phyloP scores from a whole-genome alignment of 768 basidiomycete species.

The Rhodotorula toruloides region DNA sequence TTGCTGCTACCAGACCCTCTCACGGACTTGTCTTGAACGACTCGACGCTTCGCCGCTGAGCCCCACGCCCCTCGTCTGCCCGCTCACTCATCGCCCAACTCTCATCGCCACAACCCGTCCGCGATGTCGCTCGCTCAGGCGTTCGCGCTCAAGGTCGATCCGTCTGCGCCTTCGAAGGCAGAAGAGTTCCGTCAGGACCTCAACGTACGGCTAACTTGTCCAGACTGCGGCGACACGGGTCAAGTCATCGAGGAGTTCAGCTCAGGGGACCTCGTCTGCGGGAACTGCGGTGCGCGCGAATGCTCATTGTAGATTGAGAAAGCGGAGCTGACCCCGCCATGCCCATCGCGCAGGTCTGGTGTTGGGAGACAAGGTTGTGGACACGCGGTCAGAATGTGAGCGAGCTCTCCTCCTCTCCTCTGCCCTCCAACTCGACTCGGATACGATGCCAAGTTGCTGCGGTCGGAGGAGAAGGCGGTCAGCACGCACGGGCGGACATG shows the following conservation, averaged over 20 bases:
- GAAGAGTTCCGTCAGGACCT: constrained; percentile 36
- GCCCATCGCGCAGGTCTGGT: constrained; percentile 59
- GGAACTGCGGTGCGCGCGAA: constrained; percentile 58
- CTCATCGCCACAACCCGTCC: too few relatives aligned
- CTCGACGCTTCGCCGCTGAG: too few relatives aligned
- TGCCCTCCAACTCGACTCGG: too few relatives aligned
- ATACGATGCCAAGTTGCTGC: too few relatives aligned
- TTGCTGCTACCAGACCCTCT: too few relatives aligned
- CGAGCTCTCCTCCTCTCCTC: constrained; percentile 43
- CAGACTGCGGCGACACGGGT: constrained; percentile 88
- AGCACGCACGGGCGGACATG: not conserved
- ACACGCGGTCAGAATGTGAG: constrained; percentile 97
- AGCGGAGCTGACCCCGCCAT: not conserved
- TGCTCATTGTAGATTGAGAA: not conserved
- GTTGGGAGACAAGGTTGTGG: constrained; percentile 90
- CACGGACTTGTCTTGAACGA: too few relatives aligned
- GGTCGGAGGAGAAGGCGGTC: constrained; percentile 8
- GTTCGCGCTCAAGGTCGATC: constrained; percentile 33
- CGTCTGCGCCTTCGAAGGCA: constrained; percentile 8
- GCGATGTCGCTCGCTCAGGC: not conserved
- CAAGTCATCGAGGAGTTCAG: constrained; percentile 93
- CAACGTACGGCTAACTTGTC: constrained; percentile 60
- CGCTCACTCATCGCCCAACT: too few relatives aligned
- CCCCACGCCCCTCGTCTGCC: too few relatives aligned
- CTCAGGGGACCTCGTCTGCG: constrained; percentile 94